Conservation (phyloP, 176 grass and related monocot genomes). For the Carex parvula region DNA sequence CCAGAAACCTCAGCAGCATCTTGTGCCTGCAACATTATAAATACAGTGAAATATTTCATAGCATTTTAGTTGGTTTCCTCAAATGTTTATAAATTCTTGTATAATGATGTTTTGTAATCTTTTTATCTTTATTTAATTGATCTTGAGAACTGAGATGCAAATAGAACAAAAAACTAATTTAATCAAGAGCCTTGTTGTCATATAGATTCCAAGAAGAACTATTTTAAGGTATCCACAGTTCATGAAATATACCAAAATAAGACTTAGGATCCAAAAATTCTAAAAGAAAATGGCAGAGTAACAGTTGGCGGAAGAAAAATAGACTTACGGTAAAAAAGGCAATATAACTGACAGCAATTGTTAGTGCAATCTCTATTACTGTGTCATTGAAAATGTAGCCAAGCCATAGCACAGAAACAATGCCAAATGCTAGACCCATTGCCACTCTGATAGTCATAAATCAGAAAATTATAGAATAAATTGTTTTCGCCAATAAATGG, state of each 20-base stretch:
- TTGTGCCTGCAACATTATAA: slow-evolving; percentile 62
- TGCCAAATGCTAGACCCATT: slow-evolving; percentile 82
- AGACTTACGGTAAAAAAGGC: slow-evolving; percentile 92
- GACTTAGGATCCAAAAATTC: background rate
- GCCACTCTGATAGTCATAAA: slow-evolving; percentile 62
- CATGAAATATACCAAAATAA: slow-evolving; percentile 4
- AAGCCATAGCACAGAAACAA: slow-evolving; percentile 84
- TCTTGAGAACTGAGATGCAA: background rate
- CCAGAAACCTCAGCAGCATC: slow-evolving; percentile 75
- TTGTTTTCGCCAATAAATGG: background rate
- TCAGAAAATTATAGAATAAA: slow-evolving; percentile 7
- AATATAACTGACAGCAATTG: slow-evolving; percentile 96
- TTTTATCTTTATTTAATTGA: slow-evolving; percentile 9
- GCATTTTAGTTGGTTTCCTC: background rate
- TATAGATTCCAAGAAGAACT: background rate
- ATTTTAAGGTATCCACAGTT: background rate
- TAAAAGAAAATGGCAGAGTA: background rate
- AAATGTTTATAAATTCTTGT: background rate
- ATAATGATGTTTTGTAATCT: background rate
- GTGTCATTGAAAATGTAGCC: slow-evolving; percentile 96
- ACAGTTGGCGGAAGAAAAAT: background rate
- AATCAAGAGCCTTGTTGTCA: background rate
- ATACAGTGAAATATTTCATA: slow-evolving; percentile 8
- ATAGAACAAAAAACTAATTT: background rate
- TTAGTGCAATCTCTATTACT: slow-evolving; percentile 90